Evolutionary conservation across 208 protist genomes (phyloP), one percentile per base, ranked within the genome.

Genomic region (Leptomonas pyrrhocoris): DNA sequence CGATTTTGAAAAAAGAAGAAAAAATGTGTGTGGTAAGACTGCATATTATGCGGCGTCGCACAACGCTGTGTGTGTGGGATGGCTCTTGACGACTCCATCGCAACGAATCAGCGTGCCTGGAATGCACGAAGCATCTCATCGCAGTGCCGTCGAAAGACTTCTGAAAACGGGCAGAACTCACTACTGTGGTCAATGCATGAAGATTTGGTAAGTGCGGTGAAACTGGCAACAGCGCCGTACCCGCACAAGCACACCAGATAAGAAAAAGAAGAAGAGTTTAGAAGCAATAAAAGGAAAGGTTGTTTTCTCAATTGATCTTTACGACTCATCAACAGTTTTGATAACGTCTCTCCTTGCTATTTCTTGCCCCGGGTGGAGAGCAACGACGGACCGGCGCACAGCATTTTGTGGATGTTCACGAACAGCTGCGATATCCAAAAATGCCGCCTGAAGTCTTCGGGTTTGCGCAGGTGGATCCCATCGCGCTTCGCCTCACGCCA

Each of bases 401-500:
- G 25, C 46, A 76, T 50, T 8, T 58, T 56, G 16, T 18, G 21
- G 2, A 76, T 19, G 40, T 69, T 76, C 38, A 62, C 12, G 23
- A 19, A 46, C n/a, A 64, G 38, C 54, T 69, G 71, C 46, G 34
- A 12, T 16, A 65, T 12, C 34, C 43, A 59, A 25, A 50, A 58
- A 62, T 28, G 55, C 16, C n/a, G 21, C 30, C 28, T 16, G 6
- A 2, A 4, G 19, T 30, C 27, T 2, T 38, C 28, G 13, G 56
- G 55, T n/a, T 65, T 69, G 36, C 31, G 25, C 30, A 65, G 53
- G 36, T 11, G 57, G 42, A 80, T 46, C 0, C 69, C 68, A 5
- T 64, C 27, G 21, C 68, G 46, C 28, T 65, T 48, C 12, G 79
- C 65, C 61, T 78, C 80, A 12, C 71, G 51, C 68, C 79, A 80